phyloP scores from a whole-genome alignment of 2,329 filamentous ascomycete genomes.

The Sporothrix schenckii region DNA sequence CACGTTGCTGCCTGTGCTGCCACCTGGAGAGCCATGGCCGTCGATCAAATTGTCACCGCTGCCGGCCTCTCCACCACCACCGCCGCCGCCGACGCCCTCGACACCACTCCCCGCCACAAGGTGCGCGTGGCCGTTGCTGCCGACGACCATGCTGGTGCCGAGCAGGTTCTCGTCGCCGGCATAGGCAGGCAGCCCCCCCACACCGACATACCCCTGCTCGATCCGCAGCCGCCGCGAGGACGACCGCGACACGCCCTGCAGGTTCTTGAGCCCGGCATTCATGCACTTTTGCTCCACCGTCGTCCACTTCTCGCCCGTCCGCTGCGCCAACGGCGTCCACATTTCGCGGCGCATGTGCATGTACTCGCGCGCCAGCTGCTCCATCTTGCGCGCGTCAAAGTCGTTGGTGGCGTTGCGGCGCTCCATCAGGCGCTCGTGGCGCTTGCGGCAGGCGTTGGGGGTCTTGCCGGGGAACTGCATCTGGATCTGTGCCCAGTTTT shows the following conservation, averaged over 20 bases:
- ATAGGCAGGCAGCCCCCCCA: constrained; percentile 66
- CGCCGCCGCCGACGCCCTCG: too few relatives aligned
- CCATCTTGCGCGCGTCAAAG: constrained; percentile 76
- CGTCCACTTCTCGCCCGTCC: constrained; percentile 81
- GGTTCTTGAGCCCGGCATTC: constrained; percentile 79
- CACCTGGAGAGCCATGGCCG: constrained; percentile 44
- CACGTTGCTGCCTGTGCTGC: constrained; percentile 40
- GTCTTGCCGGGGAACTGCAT: constrained; percentile 74
- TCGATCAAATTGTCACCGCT: constrained; percentile 58
- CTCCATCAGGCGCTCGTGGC: constrained; percentile 82
- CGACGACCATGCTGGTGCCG: constrained; percentile 42
- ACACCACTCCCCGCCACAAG: constrained; percentile 58
- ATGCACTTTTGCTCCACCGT: constrained; percentile 74
- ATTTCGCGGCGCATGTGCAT: constrained; percentile 79
- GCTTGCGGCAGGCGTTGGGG: constrained; percentile 83
- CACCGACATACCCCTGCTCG: constrained; percentile 49
- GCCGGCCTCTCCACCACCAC: constrained; percentile 39
- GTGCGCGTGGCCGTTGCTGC: constrained; percentile 51
- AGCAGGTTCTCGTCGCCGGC: constrained; percentile 51
- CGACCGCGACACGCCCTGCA: constrained; percentile 69
- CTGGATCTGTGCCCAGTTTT: constrained; percentile 85
- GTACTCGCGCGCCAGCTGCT: constrained; percentile 75
- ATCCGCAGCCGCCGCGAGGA: constrained; percentile 67
- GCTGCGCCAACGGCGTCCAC: constrained; percentile 73
- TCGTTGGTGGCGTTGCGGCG: constrained; percentile 68